A percentile compares a stretch with the other conserved stretches of the same genome.
Evolutionary conservation across 2,329 filamentous ascomycete species (phyloP).

Genomic region (Teratosphaeria destructans): DNA sequence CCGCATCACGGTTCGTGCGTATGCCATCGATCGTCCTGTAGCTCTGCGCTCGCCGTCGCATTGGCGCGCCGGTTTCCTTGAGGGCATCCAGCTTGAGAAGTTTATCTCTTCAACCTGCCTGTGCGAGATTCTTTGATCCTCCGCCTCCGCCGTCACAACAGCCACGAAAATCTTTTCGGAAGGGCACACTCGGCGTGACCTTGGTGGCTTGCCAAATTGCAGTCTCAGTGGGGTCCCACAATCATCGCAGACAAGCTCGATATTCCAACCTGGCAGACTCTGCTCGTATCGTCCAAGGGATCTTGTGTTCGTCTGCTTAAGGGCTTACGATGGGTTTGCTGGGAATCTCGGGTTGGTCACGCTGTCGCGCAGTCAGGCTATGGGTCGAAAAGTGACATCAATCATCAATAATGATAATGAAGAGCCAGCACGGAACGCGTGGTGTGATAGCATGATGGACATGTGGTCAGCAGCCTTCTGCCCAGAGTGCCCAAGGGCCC

Average conservation of each 20-base stretch:
- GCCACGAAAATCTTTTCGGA: background rate
- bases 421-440: too few relatives aligned
- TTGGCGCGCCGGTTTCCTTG: constrained; percentile 12
- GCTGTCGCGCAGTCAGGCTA: too few relatives aligned
- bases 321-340: too few relatives aligned
- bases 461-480: background rate
- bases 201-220: too few relatives aligned
- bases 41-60: constrained; percentile 17
- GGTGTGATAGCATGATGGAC: too few relatives aligned
- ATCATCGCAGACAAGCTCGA: too few relatives aligned
- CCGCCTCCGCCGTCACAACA: background rate
- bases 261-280: background rate
- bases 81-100: constrained; percentile 10
- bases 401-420: too few relatives aligned
- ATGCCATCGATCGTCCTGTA: constrained; percentile 20
- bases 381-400: too few relatives aligned
- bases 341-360: too few relatives aligned
- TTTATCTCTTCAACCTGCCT: background rate
- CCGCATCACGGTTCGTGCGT: constrained; percentile 11
- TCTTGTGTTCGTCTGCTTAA: too few relatives aligned
- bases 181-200: background rate
- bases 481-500: background rate
- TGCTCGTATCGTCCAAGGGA: background rate
- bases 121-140: background rate
- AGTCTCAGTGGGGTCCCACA: too few relatives aligned